Evolutionary conservation across 2,329 filamentous ascomycete genomes (phyloP).

Genomic region (Plectosphaerella cucumerina): DNA sequence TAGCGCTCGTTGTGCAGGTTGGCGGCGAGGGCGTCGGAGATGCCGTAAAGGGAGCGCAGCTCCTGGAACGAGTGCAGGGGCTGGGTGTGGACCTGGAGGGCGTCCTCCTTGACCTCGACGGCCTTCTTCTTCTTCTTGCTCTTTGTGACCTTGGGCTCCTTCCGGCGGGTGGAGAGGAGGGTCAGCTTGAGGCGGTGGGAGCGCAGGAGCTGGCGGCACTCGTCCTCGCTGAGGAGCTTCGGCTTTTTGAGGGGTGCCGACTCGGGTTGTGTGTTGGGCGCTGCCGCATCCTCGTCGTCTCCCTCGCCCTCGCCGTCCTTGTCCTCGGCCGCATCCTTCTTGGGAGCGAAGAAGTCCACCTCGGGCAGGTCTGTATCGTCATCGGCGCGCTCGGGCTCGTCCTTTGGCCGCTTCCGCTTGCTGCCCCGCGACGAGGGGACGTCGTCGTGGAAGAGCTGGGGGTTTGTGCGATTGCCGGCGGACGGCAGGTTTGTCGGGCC

Average conservation of each 20-base stretch:
- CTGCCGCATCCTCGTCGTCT: conserved; percentile 13
- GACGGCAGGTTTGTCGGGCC: conserved; percentile 53
- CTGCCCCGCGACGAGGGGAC: conserved; percentile 36
- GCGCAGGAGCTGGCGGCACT: conserved; percentile 69
- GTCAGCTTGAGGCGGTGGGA: conserved; percentile 84
- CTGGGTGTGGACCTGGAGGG: conserved; percentile 68
- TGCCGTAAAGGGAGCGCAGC: conserved; percentile 65
- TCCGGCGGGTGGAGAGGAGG: conserved; percentile 54
- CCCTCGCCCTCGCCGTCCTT: conserved; percentile 12
- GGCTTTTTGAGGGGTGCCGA: conserved; percentile 21
- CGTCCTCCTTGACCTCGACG: conserved; percentile 46
- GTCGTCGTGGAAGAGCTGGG: conserved; percentile 65
- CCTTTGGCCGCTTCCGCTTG: conserved; percentile 51
- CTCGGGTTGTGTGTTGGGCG: conserved; percentile 20
- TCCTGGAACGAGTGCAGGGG: conserved; percentile 75
- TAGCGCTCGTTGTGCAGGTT: conserved; percentile 87
- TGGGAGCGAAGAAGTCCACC: conserved; percentile 57
- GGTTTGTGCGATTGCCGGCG: conserved; percentile 58
- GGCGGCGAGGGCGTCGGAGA: conserved; percentile 67
- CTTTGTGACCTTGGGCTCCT: conserved; percentile 31
- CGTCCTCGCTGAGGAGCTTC: conserved; percentile 56
- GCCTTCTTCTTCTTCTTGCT: conserved; percentile 57
- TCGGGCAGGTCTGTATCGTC: conserved; percentile 35
- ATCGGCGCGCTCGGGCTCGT: conserved; percentile 21
- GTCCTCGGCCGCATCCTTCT: conserved; percentile 21